These are phyloP conservation scores for Forsythia viridissima DNA, from an alignment of 257 asterid species.

Conservation along the genomic window DNA sequence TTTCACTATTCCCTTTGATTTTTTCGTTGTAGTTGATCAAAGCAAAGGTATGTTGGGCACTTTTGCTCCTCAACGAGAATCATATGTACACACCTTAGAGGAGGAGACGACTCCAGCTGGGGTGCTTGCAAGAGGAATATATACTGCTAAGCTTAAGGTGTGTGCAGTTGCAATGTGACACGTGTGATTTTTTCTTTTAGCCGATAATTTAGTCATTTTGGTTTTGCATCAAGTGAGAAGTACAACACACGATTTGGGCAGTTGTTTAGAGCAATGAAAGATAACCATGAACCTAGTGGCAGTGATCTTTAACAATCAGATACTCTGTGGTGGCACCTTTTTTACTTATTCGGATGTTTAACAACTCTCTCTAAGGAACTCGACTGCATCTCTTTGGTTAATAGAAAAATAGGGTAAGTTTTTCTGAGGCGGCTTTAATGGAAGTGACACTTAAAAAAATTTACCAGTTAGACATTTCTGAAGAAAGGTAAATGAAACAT, in stretches of 20 bases:
- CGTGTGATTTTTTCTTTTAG: not conserved
- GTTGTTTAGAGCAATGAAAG: not conserved
- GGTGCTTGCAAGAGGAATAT: conserved; percentile 72
- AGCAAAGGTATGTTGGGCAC: conserved; percentile 82
- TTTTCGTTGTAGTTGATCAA: conserved; percentile 55
- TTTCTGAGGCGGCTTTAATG: not conserved
- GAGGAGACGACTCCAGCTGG: conserved; percentile 83
- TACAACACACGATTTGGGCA: not conserved
- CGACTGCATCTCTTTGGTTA: not conserved
- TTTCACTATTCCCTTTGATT: conserved; percentile 7
- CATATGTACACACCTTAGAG: conserved; percentile 61
- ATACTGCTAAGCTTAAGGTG: conserved; percentile 70
- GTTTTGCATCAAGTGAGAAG: not conserved
- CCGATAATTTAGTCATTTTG: not conserved
- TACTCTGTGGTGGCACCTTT: not conserved
- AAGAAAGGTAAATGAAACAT: too few relatives aligned
- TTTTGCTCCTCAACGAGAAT: conserved; percentile 70
- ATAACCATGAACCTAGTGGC: not conserved
- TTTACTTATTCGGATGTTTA: not conserved
- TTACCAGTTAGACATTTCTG: not conserved
- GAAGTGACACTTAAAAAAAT: not conserved
- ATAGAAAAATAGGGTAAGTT: not conserved
- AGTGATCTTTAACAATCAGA: not conserved
- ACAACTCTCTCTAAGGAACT: not conserved
- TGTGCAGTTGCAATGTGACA: conserved; percentile 1